phyloP scores from a whole-genome alignment of 805 yeast genomes.

The Barnettozyma sucrosica region DNA sequence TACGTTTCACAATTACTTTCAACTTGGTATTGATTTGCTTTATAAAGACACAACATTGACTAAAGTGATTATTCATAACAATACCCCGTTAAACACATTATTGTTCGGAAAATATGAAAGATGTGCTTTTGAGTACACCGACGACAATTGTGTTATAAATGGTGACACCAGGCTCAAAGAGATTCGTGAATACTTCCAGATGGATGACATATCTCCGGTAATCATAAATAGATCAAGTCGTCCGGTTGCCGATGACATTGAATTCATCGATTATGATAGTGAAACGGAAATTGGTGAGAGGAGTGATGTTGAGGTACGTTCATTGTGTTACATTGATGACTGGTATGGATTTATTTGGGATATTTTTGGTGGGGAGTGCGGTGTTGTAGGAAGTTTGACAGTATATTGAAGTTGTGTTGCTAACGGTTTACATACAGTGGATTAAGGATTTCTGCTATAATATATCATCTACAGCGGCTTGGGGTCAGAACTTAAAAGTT shows the following conservation, averaged over 20 bases:
- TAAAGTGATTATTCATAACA: conserved; percentile 47
- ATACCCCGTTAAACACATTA: conserved; percentile 39
- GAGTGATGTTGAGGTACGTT: conserved; percentile 5
- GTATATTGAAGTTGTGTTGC: conserved; percentile 1
- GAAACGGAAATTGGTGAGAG: conserved; percentile 29
- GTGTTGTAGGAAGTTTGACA: conserved; percentile 6
- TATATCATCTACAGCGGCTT: no score
- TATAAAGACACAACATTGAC: conserved; percentile 38
- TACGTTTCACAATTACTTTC: conserved; percentile 52
- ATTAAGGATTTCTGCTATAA: background rate
- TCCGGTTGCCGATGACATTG: conserved; percentile 25
- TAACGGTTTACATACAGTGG: background rate
- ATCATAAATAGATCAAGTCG: conserved; percentile 17
- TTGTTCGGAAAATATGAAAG: conserved; percentile 51
- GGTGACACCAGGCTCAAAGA: background rate
- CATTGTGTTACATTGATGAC: conserved; percentile 7
- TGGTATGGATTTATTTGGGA: conserved; percentile 7
- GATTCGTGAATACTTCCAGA: background rate
- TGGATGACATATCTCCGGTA: conserved; percentile 6
- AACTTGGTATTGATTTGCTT: conserved; percentile 48
- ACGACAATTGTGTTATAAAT: background rate
- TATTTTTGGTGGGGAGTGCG: conserved; percentile 5
- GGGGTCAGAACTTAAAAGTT: no score
- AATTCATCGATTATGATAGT: conserved; percentile 29
- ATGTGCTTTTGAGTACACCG: conserved; percentile 32